These are phyloP conservation scores for Vaccinium vitisidaea DNA, from an alignment of 148 eudicot species.

Conservation along the genomic window DNA sequence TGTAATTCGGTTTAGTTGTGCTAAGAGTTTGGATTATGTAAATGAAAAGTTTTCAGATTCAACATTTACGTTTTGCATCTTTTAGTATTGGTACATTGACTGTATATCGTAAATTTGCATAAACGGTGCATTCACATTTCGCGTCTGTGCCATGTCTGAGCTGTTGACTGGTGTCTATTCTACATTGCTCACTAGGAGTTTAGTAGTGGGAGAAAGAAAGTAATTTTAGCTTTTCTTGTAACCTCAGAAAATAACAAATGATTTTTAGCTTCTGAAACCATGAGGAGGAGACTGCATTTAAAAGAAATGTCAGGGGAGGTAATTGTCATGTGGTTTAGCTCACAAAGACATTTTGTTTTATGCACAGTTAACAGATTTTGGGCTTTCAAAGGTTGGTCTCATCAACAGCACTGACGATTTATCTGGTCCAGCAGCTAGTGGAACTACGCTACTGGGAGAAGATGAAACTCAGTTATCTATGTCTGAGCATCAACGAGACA, in stretches of 20 bases:
- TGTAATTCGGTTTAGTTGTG: neutral
- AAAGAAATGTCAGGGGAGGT: neutral
- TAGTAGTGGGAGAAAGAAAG: neutral
- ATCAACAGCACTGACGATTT: constrained; percentile 99
- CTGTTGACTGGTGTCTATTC: neutral
- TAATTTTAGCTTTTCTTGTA: neutral
- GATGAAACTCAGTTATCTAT: constrained; percentile 57
- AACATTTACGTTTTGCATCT: neutral
- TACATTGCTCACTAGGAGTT: neutral
- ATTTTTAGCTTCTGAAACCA: neutral
- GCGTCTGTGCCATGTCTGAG: neutral
- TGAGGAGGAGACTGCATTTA: neutral
- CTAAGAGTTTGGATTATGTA: neutral
- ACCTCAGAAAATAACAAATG: neutral
- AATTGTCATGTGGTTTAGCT: neutral
- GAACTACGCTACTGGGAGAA: constrained; percentile 61
- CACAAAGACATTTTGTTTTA: constrained; percentile 18
- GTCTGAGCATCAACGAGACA: constrained; percentile 70
- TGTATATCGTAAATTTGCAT: neutral
- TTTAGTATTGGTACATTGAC: neutral
- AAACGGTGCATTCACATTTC: neutral
- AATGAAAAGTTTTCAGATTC: neutral
- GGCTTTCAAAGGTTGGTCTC: constrained; percentile 99
- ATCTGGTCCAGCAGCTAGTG: constrained; percentile 88
- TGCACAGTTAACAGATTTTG: constrained; percentile 92